Base-by-base conservation (phyloP, 2,329 filamentous ascomycete species). In the Aspergillus aculeatinus region DNA sequence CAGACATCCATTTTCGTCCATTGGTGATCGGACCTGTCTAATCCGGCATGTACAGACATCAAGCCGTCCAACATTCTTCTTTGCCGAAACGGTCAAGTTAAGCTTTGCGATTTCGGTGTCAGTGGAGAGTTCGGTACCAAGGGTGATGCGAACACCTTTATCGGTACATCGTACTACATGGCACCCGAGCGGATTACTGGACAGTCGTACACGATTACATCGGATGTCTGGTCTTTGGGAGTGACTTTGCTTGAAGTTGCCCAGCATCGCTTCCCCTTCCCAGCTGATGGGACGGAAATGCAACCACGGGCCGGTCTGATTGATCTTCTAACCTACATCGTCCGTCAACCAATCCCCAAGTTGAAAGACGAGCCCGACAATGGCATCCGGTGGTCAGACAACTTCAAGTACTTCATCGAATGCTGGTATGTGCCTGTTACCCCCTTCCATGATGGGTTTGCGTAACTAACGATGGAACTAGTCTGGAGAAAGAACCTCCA, bases 121-220 rank as follows among this genome's bases (percentile, higher is more conserved):
- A 96, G 91, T 60, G 95, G 95, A 66, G 95, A 98, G 76, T 98
- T 98, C 73, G 96, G 95, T 65, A 99, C 95, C 53, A 98, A 99
- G 77, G 95, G 95, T 57, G 95, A 98, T 74, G 95, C 95, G 65
- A 97, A 98, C 76, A 99, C 95, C 0, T 99, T 99, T 72, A 99
- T 99, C 73, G 95, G 95, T 64, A 99, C 95, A 12, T 96, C 91
- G 62, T 99, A 98, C 76, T 99, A 99, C 81, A 99, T 99, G 95
- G 95, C 95, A 4, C 95, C 95, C 0, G 95, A 99, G 77, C 89
- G 95, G 55, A 99, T 99, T 75, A 97, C 95, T 1, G 95, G 95
- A 60, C 92, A 98, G 80, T 94, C 90, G 53, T 99, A 99, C 77
- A 99, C 94, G 63, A 99, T 99, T 76, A 99, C 94, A 2, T 96